Evolutionary conservation across 2,329 filamentous ascomycete species (phyloP).

Genomic region (Pleomassaria siparia): DNA sequence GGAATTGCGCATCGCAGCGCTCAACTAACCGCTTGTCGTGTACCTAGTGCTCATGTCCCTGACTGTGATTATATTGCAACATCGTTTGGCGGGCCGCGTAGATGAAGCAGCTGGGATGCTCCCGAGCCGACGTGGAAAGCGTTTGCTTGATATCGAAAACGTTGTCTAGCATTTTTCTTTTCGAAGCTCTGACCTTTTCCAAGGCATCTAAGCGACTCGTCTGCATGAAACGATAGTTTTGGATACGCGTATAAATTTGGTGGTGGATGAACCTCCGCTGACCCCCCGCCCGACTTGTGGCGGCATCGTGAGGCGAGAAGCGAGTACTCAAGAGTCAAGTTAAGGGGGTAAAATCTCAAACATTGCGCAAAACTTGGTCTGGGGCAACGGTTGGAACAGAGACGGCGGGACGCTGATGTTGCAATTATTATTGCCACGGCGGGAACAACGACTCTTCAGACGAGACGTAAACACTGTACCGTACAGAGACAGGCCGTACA

Average conservation of each 20-base stretch:
- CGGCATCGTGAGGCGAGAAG: not conserved
- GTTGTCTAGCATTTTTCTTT: conserved; percentile 5
- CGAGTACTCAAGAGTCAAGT: too few relatives aligned
- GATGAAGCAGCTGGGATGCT: conserved; percentile 11
- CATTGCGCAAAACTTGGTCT: too few relatives aligned
- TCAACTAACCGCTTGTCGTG: not conserved
- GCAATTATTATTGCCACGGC: too few relatives aligned
- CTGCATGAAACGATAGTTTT: conserved; percentile 29
- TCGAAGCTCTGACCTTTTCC: conserved; percentile 7
- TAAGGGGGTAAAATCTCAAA: too few relatives aligned
- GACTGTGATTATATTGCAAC: conserved; percentile 20
- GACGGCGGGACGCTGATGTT: too few relatives aligned
- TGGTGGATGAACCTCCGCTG: not conserved
- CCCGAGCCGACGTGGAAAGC: conserved; percentile 5
- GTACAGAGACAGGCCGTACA: too few relatives aligned
- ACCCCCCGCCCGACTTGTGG: not conserved
- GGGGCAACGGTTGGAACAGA: too few relatives aligned
- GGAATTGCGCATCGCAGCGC: not conserved
- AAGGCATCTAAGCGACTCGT: conserved; percentile 11
- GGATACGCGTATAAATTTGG: conserved; percentile 3
- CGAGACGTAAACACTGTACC: too few relatives aligned
- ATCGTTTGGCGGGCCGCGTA: conserved; percentile 18
- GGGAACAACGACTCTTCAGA: too few relatives aligned
- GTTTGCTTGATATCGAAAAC: not conserved
- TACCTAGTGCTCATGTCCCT: conserved; percentile 21